Evolutionary conservation across 2,329 filamentous ascomycete genomes (phyloP), one percentile per base, ranked within the genome.

Genomic region (Bimuria novae-zelandiae): DNA sequence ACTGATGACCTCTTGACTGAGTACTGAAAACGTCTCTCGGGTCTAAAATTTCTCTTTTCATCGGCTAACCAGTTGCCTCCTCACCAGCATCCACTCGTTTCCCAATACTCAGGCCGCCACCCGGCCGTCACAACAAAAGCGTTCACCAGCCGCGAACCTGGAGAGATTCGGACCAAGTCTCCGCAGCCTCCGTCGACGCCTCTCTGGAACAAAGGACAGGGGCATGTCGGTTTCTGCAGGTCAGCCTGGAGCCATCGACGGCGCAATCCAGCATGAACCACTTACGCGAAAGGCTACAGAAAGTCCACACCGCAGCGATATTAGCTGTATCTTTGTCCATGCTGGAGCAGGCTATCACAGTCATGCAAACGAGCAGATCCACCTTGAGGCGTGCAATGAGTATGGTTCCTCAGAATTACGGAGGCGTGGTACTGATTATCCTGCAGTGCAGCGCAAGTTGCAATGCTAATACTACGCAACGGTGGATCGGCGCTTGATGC

Each of bases 261-360:
- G 67, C 43, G 60, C 62, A 19, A 55, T 49, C 27, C 56, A 56
- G 27, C 43, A 44, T 23, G 65, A 69, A 10, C 44, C 57, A 27
- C 60, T 61, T 25, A 57, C 58, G 21, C 69, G 67, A 44, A 79
- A 79, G 67, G 76, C 77, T 46, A 62, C 64, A 48, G 65, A 65
- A 56, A 74, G 67, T 56, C 68, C 71, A 46, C 63, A 68, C 41
- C 71, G 71, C 16, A 74, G 77, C 23, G 78, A 83, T 59, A 76
- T 85, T 8, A 85, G 85, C 52, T 92, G 91, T 54, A 93, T 99
- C 47, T 97, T 96, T 73, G 88, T 99, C 39, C 94, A 99, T 74
- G 94, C 93, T 32, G 94, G 94, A 29, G 94, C 94, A 14, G 94
- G 94, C 3, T 99, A 90, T 66, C 94, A 99, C 73, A 97, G 92